Conservation (phyloP, 139 green algal genomes). For the Chlorella sp. region DNA sequence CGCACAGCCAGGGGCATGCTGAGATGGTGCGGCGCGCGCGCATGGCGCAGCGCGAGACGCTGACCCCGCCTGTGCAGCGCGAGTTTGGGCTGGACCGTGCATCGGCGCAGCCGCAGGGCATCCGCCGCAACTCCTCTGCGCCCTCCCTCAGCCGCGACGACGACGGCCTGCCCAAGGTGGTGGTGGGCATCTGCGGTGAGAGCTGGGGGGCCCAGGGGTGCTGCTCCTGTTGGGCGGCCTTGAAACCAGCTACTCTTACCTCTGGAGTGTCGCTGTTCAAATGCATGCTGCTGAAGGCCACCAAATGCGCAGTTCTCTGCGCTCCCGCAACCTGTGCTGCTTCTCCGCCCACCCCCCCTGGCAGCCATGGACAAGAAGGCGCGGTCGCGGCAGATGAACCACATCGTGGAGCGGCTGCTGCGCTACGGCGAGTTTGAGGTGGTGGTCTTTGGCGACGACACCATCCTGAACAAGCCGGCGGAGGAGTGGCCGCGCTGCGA, state of each 20-base stretch:
- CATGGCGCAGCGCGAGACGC: conserved; percentile 15
- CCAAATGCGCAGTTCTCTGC: too few relatives aligned
- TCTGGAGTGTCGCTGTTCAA: too few relatives aligned
- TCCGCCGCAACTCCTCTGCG: conserved; percentile 36
- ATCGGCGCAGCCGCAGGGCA: background rate
- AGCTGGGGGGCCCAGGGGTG: too few relatives aligned
- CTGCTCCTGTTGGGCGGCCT: too few relatives aligned
- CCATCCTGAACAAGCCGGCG: conserved; percentile 86
- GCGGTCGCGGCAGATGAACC: conserved; percentile 89
- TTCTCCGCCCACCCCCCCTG: too few relatives aligned
- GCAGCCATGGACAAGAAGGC: conserved; percentile 95
- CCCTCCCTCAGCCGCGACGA: conserved; percentile 26
- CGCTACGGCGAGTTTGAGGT: conserved; percentile 90
- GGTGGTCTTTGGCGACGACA: conserved; percentile 90
- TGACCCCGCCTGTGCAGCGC: background rate
- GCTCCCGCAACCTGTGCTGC: too few relatives aligned
- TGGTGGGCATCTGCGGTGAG: conserved; percentile 46
- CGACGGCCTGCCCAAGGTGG: conserved; percentile 43
- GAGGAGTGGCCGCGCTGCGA: conserved; percentile 94
- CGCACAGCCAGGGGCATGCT: background rate
- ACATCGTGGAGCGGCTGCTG: conserved; percentile 88
- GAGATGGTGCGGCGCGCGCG: conserved; percentile 9
- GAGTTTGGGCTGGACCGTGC: conserved; percentile 4
- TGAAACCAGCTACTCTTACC: too few relatives aligned
- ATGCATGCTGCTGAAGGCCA: too few relatives aligned